Conservation (phyloP, 2,329 filamentous ascomycete genomes). For the Amauroascus verrucosus region DNA sequence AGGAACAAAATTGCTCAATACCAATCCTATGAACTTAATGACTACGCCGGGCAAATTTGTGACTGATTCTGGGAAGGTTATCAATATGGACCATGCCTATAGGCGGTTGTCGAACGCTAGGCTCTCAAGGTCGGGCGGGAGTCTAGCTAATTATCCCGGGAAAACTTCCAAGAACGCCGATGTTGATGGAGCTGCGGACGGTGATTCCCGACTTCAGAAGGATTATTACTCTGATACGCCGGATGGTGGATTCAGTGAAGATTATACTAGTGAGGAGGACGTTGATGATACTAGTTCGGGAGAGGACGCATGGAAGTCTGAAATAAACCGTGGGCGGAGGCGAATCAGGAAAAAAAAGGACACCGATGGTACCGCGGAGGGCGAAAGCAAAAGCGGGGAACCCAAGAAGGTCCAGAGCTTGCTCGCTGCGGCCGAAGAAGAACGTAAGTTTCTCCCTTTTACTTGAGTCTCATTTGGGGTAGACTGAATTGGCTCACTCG, state of each 20-base stretch:
- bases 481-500: conserved; percentile 9
- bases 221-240: conserved; percentile 61
- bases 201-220: conserved; percentile 53
- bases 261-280: conserved; percentile 31
- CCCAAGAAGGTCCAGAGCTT: conserved; percentile 47
- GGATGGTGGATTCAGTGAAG: conserved; percentile 47
- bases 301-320: conserved; percentile 48
- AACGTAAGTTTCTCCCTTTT: conserved; percentile 48
- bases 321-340: conserved; percentile 32
- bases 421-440: conserved; percentile 65
- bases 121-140: conserved; percentile 53
- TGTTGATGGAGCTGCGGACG: conserved; percentile 36
- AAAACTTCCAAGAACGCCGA: conserved; percentile 39
- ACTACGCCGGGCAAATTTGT: conserved; percentile 37
- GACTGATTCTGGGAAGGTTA: conserved; percentile 50
- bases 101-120: conserved; percentile 62
- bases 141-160: conserved; percentile 50
- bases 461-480: not conserved
- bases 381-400: conserved; percentile 19
- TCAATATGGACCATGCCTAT: conserved; percentile 62
- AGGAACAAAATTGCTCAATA: conserved; percentile 38
- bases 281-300: conserved; percentile 44
- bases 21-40: conserved; percentile 40
- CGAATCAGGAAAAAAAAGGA: conserved; percentile 24
- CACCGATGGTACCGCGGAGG: conserved; percentile 10